A percentile compares a stretch with the other conserved stretches of the same genome.
These are phyloP conservation scores for Leishmania tarentolae DNA, from an alignment of 208 protist species.

Conservation along the genomic window DNA sequence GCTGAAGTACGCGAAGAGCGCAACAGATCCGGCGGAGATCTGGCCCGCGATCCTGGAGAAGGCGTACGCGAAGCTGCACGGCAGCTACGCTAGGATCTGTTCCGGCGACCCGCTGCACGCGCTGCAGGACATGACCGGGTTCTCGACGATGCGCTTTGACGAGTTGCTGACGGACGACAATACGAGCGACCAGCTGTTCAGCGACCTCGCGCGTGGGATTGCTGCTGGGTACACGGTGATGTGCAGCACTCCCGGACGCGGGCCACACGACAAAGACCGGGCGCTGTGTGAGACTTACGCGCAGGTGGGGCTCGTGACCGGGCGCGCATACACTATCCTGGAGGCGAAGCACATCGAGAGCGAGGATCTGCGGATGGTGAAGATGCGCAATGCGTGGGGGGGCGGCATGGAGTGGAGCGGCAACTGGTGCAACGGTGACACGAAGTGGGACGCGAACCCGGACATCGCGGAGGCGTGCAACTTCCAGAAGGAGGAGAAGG, in stretches of 20 bases:
- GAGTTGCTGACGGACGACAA: slow-evolving; percentile 34
- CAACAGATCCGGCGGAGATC: slow-evolving; percentile 63
- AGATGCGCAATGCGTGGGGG: slow-evolving; percentile 79
- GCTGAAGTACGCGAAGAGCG: slow-evolving; percentile 62
- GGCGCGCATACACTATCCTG: slow-evolving; percentile 74
- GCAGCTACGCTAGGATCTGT: slow-evolving; percentile 73
- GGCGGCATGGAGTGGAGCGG: slow-evolving; percentile 68
- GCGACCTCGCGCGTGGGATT: slow-evolving; percentile 41
- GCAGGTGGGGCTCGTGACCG: slow-evolving; percentile 55
- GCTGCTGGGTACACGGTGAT: slow-evolving; percentile 63
- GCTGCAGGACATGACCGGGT: slow-evolving; percentile 83
- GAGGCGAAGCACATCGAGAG: slow-evolving; percentile 63
- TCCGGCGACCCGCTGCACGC: slow-evolving; percentile 80
- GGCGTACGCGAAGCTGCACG: slow-evolving; percentile 90
- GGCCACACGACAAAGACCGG: slow-evolving; percentile 29
- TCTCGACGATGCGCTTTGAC: slow-evolving; percentile 66
- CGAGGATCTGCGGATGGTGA: slow-evolving; percentile 60
- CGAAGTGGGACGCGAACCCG: slow-evolving; percentile 77
- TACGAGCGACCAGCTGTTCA: slow-evolving; percentile 43
- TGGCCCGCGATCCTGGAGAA: slow-evolving; percentile 88
- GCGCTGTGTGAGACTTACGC: slow-evolving; percentile 40
- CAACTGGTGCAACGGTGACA: slow-evolving; percentile 71
- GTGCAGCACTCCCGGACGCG: slow-evolving; percentile 67
- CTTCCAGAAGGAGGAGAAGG: slow-evolving; percentile 57
- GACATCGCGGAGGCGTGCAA: slow-evolving; percentile 67